Percentiles rank a stretch among this genome's conserved stretches.
Conservation (phyloP, 2,329 filamentous ascomycete species). For the Apiospora hydei region DNA sequence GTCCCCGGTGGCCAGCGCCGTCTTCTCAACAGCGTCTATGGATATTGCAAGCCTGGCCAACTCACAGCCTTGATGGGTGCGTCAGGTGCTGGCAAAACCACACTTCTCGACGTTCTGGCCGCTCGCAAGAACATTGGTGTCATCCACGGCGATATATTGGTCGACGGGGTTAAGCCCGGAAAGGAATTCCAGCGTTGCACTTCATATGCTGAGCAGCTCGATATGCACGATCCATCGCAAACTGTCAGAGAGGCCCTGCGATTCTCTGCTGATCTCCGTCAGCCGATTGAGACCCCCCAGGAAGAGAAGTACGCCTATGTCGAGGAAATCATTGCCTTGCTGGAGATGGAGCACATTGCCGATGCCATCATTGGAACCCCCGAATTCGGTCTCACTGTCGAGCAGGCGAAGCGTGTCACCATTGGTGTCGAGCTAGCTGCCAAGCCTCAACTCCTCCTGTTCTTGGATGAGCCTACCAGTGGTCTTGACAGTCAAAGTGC, state of each 20-base stretch:
- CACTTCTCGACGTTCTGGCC: slow-evolving; percentile 78
- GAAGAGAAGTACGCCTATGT: slow-evolving; percentile 66
- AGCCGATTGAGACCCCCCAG: slow-evolving; percentile 60
- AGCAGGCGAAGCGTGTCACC: slow-evolving; percentile 78
- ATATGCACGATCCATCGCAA: slow-evolving; percentile 67
- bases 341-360: slow-evolving; percentile 66
- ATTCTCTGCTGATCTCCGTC: slow-evolving; percentile 68
- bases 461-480: slow-evolving; percentile 81
- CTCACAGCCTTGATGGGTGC: slow-evolving; percentile 84
- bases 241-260: slow-evolving; percentile 69
- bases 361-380: slow-evolving; percentile 65
- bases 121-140: slow-evolving; percentile 68
- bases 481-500: slow-evolving; percentile 76
- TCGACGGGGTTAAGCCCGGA: slow-evolving; percentile 63
- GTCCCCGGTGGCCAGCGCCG: slow-evolving; percentile 63
- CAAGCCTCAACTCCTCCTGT: slow-evolving; percentile 78
- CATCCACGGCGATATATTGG: slow-evolving; percentile 62
- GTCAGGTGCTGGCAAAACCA: slow-evolving; percentile 88
- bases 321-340: slow-evolving; percentile 65
- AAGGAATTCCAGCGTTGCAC: slow-evolving; percentile 68
- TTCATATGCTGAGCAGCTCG: slow-evolving; percentile 68
- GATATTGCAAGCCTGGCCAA: slow-evolving; percentile 78
- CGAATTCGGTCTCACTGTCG: slow-evolving; percentile 74
- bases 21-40: slow-evolving; percentile 64
- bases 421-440: slow-evolving; percentile 91